Percentiles rank a stretch among this genome's conserved stretches.
phyloP scores from a whole-genome alignment of 1,284 basidiomycete genomes.

The Bjerkandera adusta region DNA sequence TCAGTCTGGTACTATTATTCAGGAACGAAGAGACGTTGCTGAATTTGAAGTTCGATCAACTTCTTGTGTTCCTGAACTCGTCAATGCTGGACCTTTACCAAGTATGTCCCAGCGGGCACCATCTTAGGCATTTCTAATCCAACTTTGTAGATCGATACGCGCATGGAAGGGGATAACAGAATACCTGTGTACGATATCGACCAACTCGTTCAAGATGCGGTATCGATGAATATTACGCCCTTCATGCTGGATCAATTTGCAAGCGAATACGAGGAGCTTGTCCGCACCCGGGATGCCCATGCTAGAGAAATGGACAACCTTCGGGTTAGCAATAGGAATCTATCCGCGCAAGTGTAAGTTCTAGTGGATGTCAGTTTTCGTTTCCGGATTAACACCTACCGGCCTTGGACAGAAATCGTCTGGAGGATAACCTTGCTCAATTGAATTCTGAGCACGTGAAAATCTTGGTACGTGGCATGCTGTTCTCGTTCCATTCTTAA shows the following conservation, averaged over 20 bases:
- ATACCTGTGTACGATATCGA: slow-evolving; percentile 60
- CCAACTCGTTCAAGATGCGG: slow-evolving; percentile 83
- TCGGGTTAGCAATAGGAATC: slow-evolving; percentile 70
- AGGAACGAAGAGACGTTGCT: slow-evolving; percentile 85
- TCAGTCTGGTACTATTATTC: slow-evolving; percentile 84
- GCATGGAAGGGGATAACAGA: slow-evolving; percentile 27
- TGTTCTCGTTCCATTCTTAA: not conserved
- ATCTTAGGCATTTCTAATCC: too few relatives aligned
- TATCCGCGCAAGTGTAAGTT: slow-evolving; percentile 80
- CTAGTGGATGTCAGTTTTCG: not conserved
- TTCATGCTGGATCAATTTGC: slow-evolving; percentile 91
- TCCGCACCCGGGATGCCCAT: slow-evolving; percentile 71
- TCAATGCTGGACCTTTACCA: slow-evolving; percentile 83
- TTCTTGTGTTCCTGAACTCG: slow-evolving; percentile 78
- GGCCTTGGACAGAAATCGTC: slow-evolving; percentile 56
- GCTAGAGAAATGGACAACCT: slow-evolving; percentile 79
- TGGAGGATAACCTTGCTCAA: slow-evolving; percentile 77
- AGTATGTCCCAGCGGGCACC: too few relatives aligned
- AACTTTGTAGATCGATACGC: too few relatives aligned
- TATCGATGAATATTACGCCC: slow-evolving; percentile 80
- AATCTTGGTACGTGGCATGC: slow-evolving; percentile 52
- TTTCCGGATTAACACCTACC: not conserved
- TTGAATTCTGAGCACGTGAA: slow-evolving; percentile 81
- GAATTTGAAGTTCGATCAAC: slow-evolving; percentile 84
- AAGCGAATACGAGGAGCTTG: slow-evolving; percentile 81